Evolutionary conservation across 2,329 filamentous ascomycete genomes (phyloP), one percentile per base, ranked within the genome.

Genomic region (Seiridium unicorne): DNA sequence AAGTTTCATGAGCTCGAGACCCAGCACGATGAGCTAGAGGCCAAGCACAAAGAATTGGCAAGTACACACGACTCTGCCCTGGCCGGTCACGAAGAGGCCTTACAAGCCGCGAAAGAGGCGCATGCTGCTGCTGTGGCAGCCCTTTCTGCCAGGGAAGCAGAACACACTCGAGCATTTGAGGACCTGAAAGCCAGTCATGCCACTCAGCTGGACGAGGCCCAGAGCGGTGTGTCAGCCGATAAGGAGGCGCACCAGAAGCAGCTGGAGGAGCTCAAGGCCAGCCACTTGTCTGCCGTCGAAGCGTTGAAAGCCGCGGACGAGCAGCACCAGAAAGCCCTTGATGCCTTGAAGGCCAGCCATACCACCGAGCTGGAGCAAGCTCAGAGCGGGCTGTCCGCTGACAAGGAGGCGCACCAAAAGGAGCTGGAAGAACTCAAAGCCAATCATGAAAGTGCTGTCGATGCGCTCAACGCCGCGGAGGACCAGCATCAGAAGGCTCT

Each of bases 1-100:
- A 85, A 87, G 72, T 88, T 84, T 62, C 80, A 86, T 61, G 83
- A 85, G 44, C 78, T 89, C 5, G 84, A 88, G 68, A 72, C 71
- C 4, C 81, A 87, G 70, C 82, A 88, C 70, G 77, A 76, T 9
- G 83, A 85, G 46, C 64, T 76, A 8, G 67, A 72, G 63, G 46
- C 63, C 1, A 68, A 71, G 53, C 66, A 66, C 44, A 69, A 70
- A 10, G 69, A 70, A 49, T 59, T 72, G 10, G 66, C 64, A 8
- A 55, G 56, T 32, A 62, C 65, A 10, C 69, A 70, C 6, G 62
- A 68, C 40, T 72, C 78, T 44, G 73, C 74, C 36, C 58, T 70
- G 9, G 75, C 77, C 47, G 69, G 64, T 32, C 78, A 84, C 56
- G 63, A 70, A 2, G 61, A 61, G 36, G 65, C 63, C 40, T 49